These are phyloP conservation scores for Leishmania major DNA, from an alignment of 208 protist species.

Conservation along the genomic window DNA sequence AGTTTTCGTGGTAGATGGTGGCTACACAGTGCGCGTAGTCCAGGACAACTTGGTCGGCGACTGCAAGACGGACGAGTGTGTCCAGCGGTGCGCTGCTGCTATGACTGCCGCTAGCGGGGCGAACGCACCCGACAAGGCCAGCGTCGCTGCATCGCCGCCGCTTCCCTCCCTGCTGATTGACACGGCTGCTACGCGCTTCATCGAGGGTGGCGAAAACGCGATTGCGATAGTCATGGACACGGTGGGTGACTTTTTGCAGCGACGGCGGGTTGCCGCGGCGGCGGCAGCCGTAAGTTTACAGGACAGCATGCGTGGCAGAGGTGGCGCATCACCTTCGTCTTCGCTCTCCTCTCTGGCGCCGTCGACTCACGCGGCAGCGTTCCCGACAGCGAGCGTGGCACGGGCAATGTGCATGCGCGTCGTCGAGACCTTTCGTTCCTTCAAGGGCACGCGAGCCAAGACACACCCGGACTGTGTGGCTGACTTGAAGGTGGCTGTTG, in stretches of 20 bases:
- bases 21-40: slow-evolving; percentile 29
- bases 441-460: slow-evolving; percentile 9
- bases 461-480: neutral
- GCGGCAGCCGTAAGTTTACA: neutral
- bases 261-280: neutral
- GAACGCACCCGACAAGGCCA: neutral
- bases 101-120: neutral
- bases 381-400: slow-evolving; percentile 4
- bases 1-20: slow-evolving; percentile 24
- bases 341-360: neutral
- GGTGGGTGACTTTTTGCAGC: neutral
- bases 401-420: slow-evolving; percentile 13
- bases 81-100: slow-evolving; percentile 22
- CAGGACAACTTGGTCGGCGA: slow-evolving; percentile 30
- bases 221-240: slow-evolving; percentile 40
- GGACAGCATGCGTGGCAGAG: neutral
- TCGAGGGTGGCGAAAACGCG: slow-evolving; percentile 40
- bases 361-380: neutral
- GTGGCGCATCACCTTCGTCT: neutral
- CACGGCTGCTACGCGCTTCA: slow-evolving; percentile 22
- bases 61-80: slow-evolving; percentile 46
- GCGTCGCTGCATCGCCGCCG: neutral
- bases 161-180: slow-evolving; percentile 37
- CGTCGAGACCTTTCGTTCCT: slow-evolving; percentile 13
- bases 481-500: slow-evolving; percentile 24